phyloP scores from a whole-genome alignment of 371 early-diverging fungal species.

The Mortierella sp. region DNA sequence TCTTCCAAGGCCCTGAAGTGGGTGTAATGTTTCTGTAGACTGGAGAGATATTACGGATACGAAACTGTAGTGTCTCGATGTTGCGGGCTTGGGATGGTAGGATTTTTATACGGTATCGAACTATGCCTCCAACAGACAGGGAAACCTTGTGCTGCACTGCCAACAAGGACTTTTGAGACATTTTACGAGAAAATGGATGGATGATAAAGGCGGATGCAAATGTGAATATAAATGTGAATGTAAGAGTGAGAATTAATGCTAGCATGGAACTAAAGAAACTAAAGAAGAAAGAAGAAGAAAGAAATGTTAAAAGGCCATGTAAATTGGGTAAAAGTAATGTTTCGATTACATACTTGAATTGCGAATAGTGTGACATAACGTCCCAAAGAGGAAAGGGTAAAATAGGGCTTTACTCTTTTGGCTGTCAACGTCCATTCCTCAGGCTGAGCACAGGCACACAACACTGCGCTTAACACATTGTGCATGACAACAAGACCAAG shows the following conservation, averaged over 20 bases:
- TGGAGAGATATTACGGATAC: slow-evolving; percentile 41
- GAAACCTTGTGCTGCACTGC: slow-evolving; percentile 32
- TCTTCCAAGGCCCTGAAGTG: slow-evolving; percentile 52
- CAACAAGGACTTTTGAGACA: slow-evolving; percentile 36
- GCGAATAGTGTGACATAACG: neutral
- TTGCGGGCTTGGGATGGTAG: slow-evolving; percentile 9
- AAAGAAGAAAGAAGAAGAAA: neutral
- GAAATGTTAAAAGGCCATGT: neutral
- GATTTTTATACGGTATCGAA: slow-evolving; percentile 46
- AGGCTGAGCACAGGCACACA: neutral
- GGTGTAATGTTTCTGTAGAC: slow-evolving; percentile 43
- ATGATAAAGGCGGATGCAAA: neutral
- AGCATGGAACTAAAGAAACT: neutral
- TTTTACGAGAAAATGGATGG: slow-evolving; percentile 11
- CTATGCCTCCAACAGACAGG: slow-evolving; percentile 50
- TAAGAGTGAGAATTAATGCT: neutral
- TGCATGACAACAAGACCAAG: too few species aligned
- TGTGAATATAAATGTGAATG: neutral
- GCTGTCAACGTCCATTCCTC: too few species aligned
- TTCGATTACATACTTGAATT: too few species aligned
- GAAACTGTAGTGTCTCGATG: slow-evolving; percentile 40
- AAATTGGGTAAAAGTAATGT: too few species aligned
- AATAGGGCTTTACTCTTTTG: too few species aligned
- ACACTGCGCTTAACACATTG: neutral
- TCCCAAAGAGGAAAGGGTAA: too few species aligned